Base-by-base conservation (phyloP, 2,329 filamentous ascomycete genomes). In the Beauveria rudraprayagi region DNA sequence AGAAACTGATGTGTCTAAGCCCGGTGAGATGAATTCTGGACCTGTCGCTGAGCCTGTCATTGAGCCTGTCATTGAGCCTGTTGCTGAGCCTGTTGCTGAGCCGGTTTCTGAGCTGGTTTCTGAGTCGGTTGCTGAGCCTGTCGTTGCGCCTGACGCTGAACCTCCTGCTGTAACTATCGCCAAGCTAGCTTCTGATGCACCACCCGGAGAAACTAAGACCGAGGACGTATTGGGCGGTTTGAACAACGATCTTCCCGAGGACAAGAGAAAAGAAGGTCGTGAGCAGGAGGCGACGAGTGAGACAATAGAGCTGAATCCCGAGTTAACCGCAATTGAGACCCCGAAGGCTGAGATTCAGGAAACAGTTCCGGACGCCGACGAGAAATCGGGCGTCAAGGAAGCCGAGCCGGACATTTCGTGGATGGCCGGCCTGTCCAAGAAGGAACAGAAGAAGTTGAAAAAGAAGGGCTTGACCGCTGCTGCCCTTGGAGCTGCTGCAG, bases 391-490 rank as follows among this genome's bases (percentile, higher is more conserved):
- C 7, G 30, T 9, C 22, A 54, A 60, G 9, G 55, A 62, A 26
- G 48, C 43, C 14, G 55, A 53, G 55, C 14, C 22, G 5, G 61
- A 63, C 5, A 37, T 54, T 41, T 48, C 53, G 37, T 44, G 22
- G 51, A 51, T 44, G 17, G 17, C 46, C 30, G 55, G 61, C 14
- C 46, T 63, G 8, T 62, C 62, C 10, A 64, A 65, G 52, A 65
- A 65, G 67, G 72, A 70, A 67, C 74, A 70, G 71, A 75, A 72
- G 70, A 70, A 69, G 56, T 53, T 52, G 24, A 61, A 56, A 52
- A 55, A 52, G 60, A 63, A 55, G 22, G 52, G 56, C 8, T 52
- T 60, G 5, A 43, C 28, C 11, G 56, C 56, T 30, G 53, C 56
- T 37, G 40, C 41, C 28, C 26, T 51, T 28, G 61, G 26, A 11